Conservation (phyloP, 106 monocot species). For the Ottelia alismoides region DNA sequence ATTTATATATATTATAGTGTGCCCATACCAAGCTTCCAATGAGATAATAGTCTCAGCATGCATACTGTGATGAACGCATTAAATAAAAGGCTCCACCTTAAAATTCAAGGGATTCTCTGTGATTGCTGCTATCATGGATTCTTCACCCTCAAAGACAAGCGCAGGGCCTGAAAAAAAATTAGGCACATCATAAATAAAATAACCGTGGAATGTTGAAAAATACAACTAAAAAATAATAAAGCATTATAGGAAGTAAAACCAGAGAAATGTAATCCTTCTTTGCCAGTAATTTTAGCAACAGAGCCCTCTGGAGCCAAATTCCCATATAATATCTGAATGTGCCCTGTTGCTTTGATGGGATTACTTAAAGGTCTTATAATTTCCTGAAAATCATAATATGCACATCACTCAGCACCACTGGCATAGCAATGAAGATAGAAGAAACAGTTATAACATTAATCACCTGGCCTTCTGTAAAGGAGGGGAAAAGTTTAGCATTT, state of each 20-base stretch:
- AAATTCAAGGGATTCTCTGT: constrained; percentile 79
- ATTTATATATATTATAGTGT: no score
- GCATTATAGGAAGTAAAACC: no score
- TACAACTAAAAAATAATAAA: no score
- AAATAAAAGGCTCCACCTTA: no score
- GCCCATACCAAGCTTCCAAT: no score
- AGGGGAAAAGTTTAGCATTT: constrained; percentile 71
- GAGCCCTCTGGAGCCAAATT: constrained; percentile 97
- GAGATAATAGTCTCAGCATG: no score
- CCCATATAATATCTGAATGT: constrained; percentile 90
- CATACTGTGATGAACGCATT: no score
- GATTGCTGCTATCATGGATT: constrained; percentile 82
- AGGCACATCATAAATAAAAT: no score
- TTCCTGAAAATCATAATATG: constrained; percentile 71
- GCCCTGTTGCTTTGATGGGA: constrained; percentile 90
- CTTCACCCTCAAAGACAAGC: constrained; percentile 94
- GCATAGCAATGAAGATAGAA: neutral
- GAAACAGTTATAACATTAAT: neutral
- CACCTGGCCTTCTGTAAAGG: constrained; percentile 87
- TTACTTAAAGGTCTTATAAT: constrained; percentile 68
- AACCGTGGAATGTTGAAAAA: no score
- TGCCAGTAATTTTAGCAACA: constrained; percentile 98
- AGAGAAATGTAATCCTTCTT: constrained; percentile 94
- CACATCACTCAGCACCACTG: no score
- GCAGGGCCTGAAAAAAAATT: constrained; percentile 78